A percentile compares a stretch with the other conserved stretches of the same genome.
These are phyloP conservation scores for Antitrichia curtipendula DNA, from an alignment of 225 moss, liverwort and hornwort genomes.

Conservation along the genomic window DNA sequence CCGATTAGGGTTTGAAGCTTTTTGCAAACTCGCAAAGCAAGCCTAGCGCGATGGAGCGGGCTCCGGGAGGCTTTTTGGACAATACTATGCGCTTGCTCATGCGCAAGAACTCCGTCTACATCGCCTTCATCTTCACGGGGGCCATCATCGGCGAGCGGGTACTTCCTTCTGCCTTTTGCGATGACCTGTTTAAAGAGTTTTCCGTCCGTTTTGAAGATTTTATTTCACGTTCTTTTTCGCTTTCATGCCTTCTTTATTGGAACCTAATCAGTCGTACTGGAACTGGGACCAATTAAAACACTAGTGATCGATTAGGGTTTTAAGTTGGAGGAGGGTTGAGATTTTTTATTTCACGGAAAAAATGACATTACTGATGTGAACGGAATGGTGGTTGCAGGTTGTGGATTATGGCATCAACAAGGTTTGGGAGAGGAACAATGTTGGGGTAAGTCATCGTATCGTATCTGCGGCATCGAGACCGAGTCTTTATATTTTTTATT, in stretches of 20 bases:
- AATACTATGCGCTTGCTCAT: slow-evolving; percentile 67
- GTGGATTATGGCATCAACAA: slow-evolving; percentile 87
- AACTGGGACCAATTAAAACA: background rate
- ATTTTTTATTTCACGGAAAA: background rate
- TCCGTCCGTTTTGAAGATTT: background rate
- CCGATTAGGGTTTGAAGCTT: background rate
- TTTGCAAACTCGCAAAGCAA: background rate
- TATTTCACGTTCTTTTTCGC: background rate
- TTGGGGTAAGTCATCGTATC: slow-evolving; percentile 43
- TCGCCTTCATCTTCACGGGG: slow-evolving; percentile 82
- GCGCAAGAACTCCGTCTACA: slow-evolving; percentile 81
- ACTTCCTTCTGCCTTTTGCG: background rate
- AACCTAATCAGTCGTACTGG: background rate
- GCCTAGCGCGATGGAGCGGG: slow-evolving; percentile 30
- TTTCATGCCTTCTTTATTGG: background rate
- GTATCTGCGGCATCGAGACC: background rate
- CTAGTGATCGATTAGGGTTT: background rate
- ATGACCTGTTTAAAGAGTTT: background rate
- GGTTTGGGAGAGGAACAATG: slow-evolving; percentile 78
- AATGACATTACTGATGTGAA: background rate
- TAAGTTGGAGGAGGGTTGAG: background rate
- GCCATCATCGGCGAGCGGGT: slow-evolving; percentile 95
- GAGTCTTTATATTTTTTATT: background rate
- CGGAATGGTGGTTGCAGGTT: slow-evolving; percentile 22
- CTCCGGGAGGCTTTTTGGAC: slow-evolving; percentile 51